Evolutionary conservation across 2,329 filamentous ascomycete species (phyloP), one percentile per base, ranked within the genome.

Genomic region (Lizonia empirigonia): DNA sequence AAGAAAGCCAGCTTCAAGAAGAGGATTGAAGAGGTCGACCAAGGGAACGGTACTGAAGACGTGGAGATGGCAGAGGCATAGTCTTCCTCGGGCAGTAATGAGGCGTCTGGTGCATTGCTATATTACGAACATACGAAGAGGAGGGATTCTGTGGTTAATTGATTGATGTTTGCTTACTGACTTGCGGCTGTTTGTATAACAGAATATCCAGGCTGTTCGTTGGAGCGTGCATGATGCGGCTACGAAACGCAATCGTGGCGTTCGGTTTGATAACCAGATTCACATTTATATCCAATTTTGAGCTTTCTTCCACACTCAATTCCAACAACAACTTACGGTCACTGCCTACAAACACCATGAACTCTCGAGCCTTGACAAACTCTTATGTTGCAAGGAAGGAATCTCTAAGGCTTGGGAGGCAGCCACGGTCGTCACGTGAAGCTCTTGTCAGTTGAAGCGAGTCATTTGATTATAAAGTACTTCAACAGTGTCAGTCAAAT

Each of bases 1-100:
- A 69, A 66, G 53, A 79, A 79, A 54, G 52, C 58, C 7, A 59
- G 60, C 8, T 73, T 70, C 44, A 69, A 67, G 50, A 64, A 69
- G 41, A 57, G 63, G 29, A 52, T 70, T 9, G 69, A 71, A 15
- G 62, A 67, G 46, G 55, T 55, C 5, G 55, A 53, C 44, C 59
- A 58, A 38, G 48, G 48, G 7, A 48, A 38, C 7, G 62, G 51
- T 33, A 57, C 59, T 12, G 65, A 62, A 16, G 69, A 73, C 49
- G 68, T 70, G 20, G 70, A 71, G 27, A 72, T 73, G 69, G 60
- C 60, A 1, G 66, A 66, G 20, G 58, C 48, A 26, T 61, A 64
- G 35, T 32, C 12, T 39, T 18, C 39, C 23, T 37, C 18, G 8
- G 15, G 12, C 2, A 9, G 35, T 6, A 7, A 42, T 32, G 36